Percentiles rank a stretch among this genome's conserved stretches.
Evolutionary conservation across 2,329 filamentous ascomycete genomes (phyloP).

Genomic region (Sordariomycetes sp.): DNA sequence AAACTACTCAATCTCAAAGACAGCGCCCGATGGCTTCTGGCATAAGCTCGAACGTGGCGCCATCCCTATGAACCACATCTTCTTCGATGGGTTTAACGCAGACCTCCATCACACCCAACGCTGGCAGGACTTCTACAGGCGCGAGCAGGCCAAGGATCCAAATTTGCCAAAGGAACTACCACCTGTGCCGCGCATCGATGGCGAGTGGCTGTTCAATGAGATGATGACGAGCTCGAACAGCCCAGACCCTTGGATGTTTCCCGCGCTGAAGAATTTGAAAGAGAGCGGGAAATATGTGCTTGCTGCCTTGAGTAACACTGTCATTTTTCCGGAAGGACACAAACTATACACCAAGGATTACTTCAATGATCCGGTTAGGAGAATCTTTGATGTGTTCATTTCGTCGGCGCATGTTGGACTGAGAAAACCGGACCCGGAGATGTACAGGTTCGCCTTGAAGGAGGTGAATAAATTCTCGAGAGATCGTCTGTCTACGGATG

Average conservation of each 20-base stretch:
- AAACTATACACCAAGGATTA: slow-evolving; percentile 46
- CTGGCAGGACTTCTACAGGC: slow-evolving; percentile 59
- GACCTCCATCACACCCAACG: slow-evolving; percentile 60
- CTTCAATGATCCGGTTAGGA: slow-evolving; percentile 47
- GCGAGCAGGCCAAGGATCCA: slow-evolving; percentile 31
- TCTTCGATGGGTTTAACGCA: slow-evolving; percentile 65
- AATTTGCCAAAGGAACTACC: slow-evolving; percentile 35
- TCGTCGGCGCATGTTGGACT: slow-evolving; percentile 79
- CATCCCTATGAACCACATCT: slow-evolving; percentile 62
- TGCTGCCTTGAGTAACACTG: slow-evolving; percentile 82
- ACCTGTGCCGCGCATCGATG: slow-evolving; percentile 64
- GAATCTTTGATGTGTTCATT: slow-evolving; percentile 78
- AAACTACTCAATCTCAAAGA: slow-evolving; percentile 78
- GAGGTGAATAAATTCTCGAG: slow-evolving; percentile 55
- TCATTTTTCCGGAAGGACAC: slow-evolving; percentile 73
- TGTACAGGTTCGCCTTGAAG: slow-evolving; percentile 67
- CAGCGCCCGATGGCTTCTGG: slow-evolving; percentile 75
- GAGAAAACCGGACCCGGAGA: slow-evolving; percentile 74
- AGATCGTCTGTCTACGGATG: slow-evolving; percentile 37
- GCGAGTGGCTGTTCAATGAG: slow-evolving; percentile 71
- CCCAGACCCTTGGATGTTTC: slow-evolving; percentile 82
- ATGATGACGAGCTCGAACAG: slow-evolving; percentile 72
- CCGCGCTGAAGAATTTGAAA: slow-evolving; percentile 63
- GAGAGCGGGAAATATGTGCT: slow-evolving; percentile 58
- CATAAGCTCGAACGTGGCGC: slow-evolving; percentile 80